Evolutionary conservation across 768 basidiomycete genomes (phyloP).

Genomic region (Amanita jacksonii): DNA sequence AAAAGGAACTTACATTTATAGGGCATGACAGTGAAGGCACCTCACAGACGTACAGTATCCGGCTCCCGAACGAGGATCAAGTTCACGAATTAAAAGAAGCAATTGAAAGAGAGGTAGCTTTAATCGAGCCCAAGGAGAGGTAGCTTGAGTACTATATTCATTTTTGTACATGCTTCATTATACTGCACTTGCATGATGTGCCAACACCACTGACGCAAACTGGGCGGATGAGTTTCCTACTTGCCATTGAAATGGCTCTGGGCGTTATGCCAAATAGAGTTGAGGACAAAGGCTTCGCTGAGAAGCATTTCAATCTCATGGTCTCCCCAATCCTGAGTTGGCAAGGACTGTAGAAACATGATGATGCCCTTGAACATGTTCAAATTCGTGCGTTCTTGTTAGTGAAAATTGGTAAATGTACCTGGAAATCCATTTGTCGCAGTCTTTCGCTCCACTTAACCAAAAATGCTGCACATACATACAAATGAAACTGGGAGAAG

Average conservation of each 20-base stretch:
- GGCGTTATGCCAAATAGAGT: conserved; percentile 88
- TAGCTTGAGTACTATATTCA: background rate
- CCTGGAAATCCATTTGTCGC: conserved; percentile 98
- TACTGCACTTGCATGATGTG: too few species aligned
- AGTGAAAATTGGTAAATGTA: too few species aligned
- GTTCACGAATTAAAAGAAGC: conserved; percentile 48
- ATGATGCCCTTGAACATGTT: conserved; percentile 74
- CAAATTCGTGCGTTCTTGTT: too few species aligned
- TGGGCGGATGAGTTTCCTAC: too few species aligned
- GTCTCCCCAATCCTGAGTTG: conserved; percentile 91
- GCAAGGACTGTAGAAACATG: conserved; percentile 93
- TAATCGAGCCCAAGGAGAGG: conserved; percentile 32
- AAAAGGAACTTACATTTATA: conserved; percentile 52
- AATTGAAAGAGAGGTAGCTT: conserved; percentile 52
- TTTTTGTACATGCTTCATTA: conserved; percentile 4
- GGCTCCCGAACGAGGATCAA: conserved; percentile 48
- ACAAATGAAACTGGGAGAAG: conserved; percentile 97
- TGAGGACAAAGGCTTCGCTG: conserved; percentile 91
- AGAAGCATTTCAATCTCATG: conserved; percentile 93
- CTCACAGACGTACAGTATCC: conserved; percentile 54
- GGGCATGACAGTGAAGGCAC: conserved; percentile 57
- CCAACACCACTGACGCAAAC: too few species aligned
- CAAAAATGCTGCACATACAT: conserved; percentile 96
- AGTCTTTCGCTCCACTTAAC: conserved; percentile 93
- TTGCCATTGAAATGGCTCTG: conserved; percentile 76